These are phyloP conservation scores for Coemansia sp. DNA, from an alignment of 371 early-diverging fungal genomes.

Conservation along the genomic window DNA sequence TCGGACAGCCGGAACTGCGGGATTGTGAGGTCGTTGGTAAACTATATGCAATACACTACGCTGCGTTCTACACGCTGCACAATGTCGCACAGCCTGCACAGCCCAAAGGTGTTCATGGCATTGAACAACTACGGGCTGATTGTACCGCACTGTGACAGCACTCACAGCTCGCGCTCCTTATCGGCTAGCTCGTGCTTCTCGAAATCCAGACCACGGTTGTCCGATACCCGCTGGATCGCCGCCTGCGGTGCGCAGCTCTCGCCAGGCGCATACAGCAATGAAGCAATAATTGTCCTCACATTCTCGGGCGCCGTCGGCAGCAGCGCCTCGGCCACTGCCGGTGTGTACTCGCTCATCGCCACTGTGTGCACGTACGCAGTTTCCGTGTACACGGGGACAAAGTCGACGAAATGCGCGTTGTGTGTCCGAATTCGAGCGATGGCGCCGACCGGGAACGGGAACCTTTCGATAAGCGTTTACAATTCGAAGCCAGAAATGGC, in stretches of 20 bases:
- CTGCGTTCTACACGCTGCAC: slow-evolving; percentile 91
- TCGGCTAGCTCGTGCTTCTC: slow-evolving; percentile 5
- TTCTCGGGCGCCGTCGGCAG: slow-evolving; percentile 7
- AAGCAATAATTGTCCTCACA: slow-evolving; percentile 39
- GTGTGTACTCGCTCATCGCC: slow-evolving; percentile 31
- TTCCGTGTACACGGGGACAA: slow-evolving; percentile 8
- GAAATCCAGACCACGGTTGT: neutral
- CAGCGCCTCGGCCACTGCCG: slow-evolving; percentile 5
- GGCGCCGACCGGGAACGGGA: slow-evolving; percentile 38
- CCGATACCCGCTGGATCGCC: slow-evolving; percentile 23
- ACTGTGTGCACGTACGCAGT: slow-evolving; percentile 7
- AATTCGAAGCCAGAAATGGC: slow-evolving; percentile 46
- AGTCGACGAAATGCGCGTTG: slow-evolving; percentile 42
- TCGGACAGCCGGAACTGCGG: slow-evolving; percentile 25
- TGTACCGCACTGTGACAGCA: slow-evolving; percentile 88
- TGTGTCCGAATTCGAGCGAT: slow-evolving; percentile 26
- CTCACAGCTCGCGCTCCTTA: slow-evolving; percentile 44
- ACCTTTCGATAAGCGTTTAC: slow-evolving; percentile 21
- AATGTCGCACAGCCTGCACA: slow-evolving; percentile 72
- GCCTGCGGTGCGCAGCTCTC: slow-evolving; percentile 29
- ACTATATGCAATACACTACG: slow-evolving; percentile 60
- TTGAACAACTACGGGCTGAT: slow-evolving; percentile 98
- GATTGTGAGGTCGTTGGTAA: slow-evolving; percentile 19
- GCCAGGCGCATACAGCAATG: slow-evolving; percentile 44
- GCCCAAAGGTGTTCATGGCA: slow-evolving; percentile 92